A percentile compares a stretch with the other conserved stretches of the same genome.
phyloP scores from a whole-genome alignment of 192 early-diverging fungal genomes.

The Entrophospora sp. region DNA sequence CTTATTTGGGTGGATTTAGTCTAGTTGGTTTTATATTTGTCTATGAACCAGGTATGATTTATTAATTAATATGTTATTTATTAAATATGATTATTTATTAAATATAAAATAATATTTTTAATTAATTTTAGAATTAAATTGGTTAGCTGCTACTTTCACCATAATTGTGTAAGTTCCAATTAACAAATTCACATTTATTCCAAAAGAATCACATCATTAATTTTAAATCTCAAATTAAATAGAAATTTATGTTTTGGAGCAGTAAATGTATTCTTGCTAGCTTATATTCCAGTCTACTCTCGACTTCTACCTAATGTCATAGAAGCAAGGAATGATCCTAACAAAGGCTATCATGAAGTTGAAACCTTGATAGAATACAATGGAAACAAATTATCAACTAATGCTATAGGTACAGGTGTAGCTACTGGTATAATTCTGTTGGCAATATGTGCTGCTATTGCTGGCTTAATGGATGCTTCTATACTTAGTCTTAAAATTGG shows the following conservation, averaged over 20 bases:
- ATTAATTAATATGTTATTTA: too few relatives aligned
- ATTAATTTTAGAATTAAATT: too few relatives aligned
- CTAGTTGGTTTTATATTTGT: too few relatives aligned
- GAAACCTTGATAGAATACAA: constrained; percentile 20
- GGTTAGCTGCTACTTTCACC: constrained; percentile 28
- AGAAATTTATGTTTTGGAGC: constrained; percentile 39
- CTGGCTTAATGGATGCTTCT: constrained; percentile 28
- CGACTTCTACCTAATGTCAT: constrained; percentile 29
- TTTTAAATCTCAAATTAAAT: background rate
- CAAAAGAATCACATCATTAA: background rate
- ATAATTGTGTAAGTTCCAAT: background rate
- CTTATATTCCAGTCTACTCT: constrained; percentile 33
- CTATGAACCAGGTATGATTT: too few relatives aligned
- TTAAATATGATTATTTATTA: too few relatives aligned
- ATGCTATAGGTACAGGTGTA: constrained; percentile 5
- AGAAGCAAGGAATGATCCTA: background rate
- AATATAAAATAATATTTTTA: too few relatives aligned
- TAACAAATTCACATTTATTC: background rate
- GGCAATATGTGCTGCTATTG: background rate
- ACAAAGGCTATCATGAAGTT: background rate
- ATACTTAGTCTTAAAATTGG: constrained; percentile 32
- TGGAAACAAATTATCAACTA: constrained; percentile 28
- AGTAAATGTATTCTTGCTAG: constrained; percentile 34
- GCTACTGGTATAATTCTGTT: constrained; percentile 14
- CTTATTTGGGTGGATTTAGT: too few relatives aligned